phyloP scores from a whole-genome alignment of 2,329 filamentous ascomycete genomes.

The Ophiostoma perfectum region DNA sequence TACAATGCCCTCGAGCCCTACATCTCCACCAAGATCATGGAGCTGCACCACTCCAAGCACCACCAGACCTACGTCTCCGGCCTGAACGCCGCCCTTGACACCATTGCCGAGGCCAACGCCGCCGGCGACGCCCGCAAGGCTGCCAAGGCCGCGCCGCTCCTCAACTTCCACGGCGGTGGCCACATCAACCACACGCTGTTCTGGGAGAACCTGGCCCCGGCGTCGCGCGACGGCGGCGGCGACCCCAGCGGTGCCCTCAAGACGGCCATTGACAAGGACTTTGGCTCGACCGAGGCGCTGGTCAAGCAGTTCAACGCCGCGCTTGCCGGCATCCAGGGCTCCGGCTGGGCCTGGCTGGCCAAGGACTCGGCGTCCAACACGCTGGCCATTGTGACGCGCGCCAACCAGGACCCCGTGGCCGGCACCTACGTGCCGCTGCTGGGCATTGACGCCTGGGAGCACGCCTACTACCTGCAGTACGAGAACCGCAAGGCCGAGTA shows the following conservation, averaged over 20 bases:
- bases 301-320: slow-evolving; percentile 62
- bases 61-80: slow-evolving; percentile 74
- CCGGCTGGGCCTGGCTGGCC: slow-evolving; percentile 87
- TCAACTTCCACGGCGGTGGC: slow-evolving; percentile 86
- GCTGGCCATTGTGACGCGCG: slow-evolving; percentile 62
- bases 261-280: slow-evolving; percentile 58
- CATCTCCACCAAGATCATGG: slow-evolving; percentile 75
- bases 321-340: slow-evolving; percentile 73
- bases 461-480: slow-evolving; percentile 94
- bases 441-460: slow-evolving; percentile 93
- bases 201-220: slow-evolving; percentile 77
- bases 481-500: slow-evolving; percentile 97
- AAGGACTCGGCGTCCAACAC: slow-evolving; percentile 60
- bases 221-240: slow-evolving; percentile 57
- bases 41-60: slow-evolving; percentile 73
- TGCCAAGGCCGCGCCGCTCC: slow-evolving; percentile 46
- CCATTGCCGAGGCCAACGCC: slow-evolving; percentile 56
- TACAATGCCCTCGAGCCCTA: slow-evolving; percentile 87
- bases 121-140: slow-evolving; percentile 54
- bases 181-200: slow-evolving; percentile 93
- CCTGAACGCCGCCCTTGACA: slow-evolving; percentile 61
- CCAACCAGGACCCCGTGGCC: slow-evolving; percentile 85
- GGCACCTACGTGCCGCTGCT: slow-evolving; percentile 77
- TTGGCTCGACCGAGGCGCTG: slow-evolving; percentile 61
- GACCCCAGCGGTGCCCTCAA: slow-evolving; percentile 58